A percentile compares a stretch with the other conserved stretches of the same genome.
Conservation (phyloP, 1,284 basidiomycete species). For the Rhodotorula glutinis region DNA sequence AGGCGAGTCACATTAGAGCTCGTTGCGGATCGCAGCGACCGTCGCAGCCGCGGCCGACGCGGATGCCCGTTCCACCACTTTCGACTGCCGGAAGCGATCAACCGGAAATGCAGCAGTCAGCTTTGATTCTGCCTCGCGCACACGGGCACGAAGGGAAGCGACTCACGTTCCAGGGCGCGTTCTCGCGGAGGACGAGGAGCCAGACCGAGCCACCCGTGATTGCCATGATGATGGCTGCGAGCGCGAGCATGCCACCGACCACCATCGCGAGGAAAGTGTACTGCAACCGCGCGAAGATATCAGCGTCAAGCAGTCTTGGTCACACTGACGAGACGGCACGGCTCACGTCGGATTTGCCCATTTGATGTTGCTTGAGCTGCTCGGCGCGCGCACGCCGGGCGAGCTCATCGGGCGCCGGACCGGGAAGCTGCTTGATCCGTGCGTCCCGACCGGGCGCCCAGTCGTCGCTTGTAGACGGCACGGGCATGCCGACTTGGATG, state of each 20-base stretch:
- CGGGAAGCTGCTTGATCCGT: slow-evolving; percentile 36
- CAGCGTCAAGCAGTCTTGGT: no score
- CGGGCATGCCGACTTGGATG: slow-evolving; percentile 27
- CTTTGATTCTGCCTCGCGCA: no score
- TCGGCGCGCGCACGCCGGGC: slow-evolving; percentile 11
- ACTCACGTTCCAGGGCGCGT: slow-evolving; percentile 8
- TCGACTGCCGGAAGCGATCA: no score
- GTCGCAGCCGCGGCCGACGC: not conserved
- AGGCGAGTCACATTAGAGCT: not conserved
- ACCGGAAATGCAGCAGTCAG: no score
- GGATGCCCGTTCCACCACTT: slow-evolving; percentile 2
- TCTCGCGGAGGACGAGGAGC: slow-evolving; percentile 21
- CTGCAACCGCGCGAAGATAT: slow-evolving; percentile 7
- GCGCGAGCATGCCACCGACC: slow-evolving; percentile 20
- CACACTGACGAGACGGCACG: no score
- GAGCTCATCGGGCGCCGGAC: slow-evolving; percentile 26
- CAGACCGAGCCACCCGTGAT: slow-evolving; percentile 8
- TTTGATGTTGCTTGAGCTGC: slow-evolving; percentile 7
- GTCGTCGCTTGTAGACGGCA: slow-evolving; percentile 30
- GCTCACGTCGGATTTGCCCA: slow-evolving; percentile 33
- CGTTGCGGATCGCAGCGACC: slow-evolving; percentile 8
- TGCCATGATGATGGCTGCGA: slow-evolving; percentile 7
- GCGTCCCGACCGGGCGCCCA: slow-evolving; percentile 37
- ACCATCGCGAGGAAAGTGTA: slow-evolving; percentile 30
- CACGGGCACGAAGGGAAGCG: no score